A percentile compares a stretch with the other conserved stretches of the same genome.
These are phyloP conservation scores for Elsinoe fawcettii DNA, from an alignment of 2,329 filamentous ascomycete genomes.

Conservation along the genomic window DNA sequence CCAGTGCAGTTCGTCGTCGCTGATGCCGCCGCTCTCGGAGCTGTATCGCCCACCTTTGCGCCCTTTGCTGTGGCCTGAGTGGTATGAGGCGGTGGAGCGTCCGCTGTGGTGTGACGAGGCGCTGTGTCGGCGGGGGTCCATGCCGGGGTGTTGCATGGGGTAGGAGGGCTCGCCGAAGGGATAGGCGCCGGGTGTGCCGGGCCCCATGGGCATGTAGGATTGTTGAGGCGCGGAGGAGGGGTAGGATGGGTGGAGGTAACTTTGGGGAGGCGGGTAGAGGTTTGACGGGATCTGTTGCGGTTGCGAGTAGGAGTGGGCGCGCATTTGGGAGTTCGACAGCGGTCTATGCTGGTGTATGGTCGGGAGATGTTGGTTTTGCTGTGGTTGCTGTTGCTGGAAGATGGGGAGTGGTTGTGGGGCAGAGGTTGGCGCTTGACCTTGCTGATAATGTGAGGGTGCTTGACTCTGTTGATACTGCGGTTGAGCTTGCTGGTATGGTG, in stretches of 20 bases:
- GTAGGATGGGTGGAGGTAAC: background rate
- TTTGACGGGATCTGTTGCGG: constrained; percentile 5
- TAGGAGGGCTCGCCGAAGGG: constrained; percentile 10
- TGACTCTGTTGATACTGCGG: background rate
- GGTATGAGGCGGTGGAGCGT: constrained; percentile 2
- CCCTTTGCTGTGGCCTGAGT: background rate
- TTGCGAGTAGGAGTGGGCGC: constrained; percentile 14
- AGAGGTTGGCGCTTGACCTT: background rate
- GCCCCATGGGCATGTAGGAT: constrained; percentile 6
- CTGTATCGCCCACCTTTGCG: constrained; percentile 1
- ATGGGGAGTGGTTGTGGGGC: background rate
- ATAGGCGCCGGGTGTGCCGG: background rate
- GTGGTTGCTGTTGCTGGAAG: constrained; percentile 5
- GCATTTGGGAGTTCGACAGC: constrained; percentile 9
- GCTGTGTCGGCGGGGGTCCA: constrained; percentile 8
- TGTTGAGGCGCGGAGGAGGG: constrained; percentile 4
- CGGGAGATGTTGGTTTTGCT: background rate
- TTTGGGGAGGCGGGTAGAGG: background rate
- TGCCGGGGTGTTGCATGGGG: background rate
- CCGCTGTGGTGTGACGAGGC: constrained; percentile 10
- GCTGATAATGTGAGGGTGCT: constrained; percentile 1
- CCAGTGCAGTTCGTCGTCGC: constrained; percentile 7
- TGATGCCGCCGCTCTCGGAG: constrained; percentile 5
- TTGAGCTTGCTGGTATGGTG: background rate
- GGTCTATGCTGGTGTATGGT: constrained; percentile 13